phyloP scores from a whole-genome alignment of 345 rosid species.

The Excoecaria agallocha region DNA sequence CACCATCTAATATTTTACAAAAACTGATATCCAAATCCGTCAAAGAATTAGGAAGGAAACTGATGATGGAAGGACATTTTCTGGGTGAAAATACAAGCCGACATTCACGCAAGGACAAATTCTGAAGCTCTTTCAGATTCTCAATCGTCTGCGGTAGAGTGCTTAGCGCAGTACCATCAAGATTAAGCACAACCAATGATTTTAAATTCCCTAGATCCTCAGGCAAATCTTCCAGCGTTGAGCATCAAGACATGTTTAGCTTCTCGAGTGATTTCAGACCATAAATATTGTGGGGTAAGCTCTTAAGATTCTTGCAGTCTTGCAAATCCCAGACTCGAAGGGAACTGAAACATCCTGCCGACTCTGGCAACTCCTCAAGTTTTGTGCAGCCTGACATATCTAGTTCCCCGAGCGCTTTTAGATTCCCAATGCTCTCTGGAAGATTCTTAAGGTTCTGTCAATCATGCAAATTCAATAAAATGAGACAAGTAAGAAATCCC shows the following conservation, averaged over 20 bases:
- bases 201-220: neutral
- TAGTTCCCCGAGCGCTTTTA: conserved; percentile 11
- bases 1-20: conserved; percentile 5
- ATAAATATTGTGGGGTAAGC: neutral
- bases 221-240: neutral
- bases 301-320: conserved; percentile 1
- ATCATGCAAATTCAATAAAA: neutral
- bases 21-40: conserved; percentile 1
- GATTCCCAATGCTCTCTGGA: conserved; percentile 9
- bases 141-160: neutral
- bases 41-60: neutral
- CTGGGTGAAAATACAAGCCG: conserved; percentile 2
- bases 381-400: conserved; percentile 14
- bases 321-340: conserved; percentile 1
- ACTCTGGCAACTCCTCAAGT: conserved; percentile 2
- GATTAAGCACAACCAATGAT: neutral
- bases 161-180: neutral
- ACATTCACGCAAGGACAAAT: neutral
- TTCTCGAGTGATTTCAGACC: neutral
- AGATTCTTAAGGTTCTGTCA: conserved; percentile 13
- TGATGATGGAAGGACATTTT: neutral
- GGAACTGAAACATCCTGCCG: neutral
- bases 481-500: neutral
- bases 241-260: neutral
- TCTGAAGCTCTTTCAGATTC: neutral